Evolutionary conservation across 345 rosid genomes (phyloP).

Genomic region (Schrenkiella parvula): DNA sequence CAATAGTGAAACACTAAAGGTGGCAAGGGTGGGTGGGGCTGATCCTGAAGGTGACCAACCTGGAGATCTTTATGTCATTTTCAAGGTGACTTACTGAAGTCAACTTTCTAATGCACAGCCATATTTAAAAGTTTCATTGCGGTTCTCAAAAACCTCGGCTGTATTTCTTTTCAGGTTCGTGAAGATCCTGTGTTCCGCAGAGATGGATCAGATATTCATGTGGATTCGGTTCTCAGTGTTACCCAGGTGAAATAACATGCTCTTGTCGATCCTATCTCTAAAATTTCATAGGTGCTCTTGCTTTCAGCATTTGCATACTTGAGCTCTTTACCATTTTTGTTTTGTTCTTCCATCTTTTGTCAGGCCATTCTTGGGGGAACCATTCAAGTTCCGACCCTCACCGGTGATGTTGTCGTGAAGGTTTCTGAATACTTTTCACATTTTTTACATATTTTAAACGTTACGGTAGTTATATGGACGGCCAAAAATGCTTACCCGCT

Average conservation of each 20-base stretch:
- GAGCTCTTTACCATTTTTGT: background rate
- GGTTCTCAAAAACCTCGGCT: constrained; percentile 3
- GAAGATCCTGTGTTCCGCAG: constrained; percentile 97
- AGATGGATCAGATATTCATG: constrained; percentile 88
- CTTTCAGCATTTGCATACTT: background rate
- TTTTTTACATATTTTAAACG: background rate
- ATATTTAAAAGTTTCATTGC: background rate
- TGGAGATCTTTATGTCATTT: constrained; percentile 80
- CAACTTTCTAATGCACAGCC: background rate
- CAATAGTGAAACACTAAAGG: constrained; percentile 66
- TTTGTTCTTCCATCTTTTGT: constrained; percentile 4
- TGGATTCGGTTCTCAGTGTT: constrained; percentile 70
- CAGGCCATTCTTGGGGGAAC: constrained; percentile 99
- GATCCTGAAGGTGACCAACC: constrained; percentile 96
- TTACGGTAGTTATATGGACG: background rate
- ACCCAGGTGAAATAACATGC: constrained; percentile 57
- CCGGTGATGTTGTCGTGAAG: constrained; percentile 98
- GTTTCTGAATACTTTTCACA: constrained; percentile 33
- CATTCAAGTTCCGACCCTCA: constrained; percentile 91
- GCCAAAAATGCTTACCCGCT: background rate
- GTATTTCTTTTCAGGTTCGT: constrained; percentile 50
- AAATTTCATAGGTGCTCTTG: background rate
- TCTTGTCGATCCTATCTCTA: background rate
- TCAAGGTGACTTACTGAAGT: constrained; percentile 51
- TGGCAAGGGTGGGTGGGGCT: constrained; percentile 80